These are phyloP conservation scores for Solanum boliviense DNA, from an alignment of 257 asterid species.

Conservation along the genomic window DNA sequence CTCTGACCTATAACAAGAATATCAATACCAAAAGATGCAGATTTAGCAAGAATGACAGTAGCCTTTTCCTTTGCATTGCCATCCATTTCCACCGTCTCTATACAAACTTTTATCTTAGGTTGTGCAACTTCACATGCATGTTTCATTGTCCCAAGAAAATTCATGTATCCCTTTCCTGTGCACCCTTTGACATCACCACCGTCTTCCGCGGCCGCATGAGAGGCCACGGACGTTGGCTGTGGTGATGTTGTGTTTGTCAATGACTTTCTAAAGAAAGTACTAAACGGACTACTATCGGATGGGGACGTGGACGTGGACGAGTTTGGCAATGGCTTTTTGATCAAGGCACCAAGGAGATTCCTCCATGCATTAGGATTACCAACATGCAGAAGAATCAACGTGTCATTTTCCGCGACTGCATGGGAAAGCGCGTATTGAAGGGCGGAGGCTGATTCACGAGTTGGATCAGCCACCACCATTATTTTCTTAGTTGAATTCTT, in stretches of 20 bases:
- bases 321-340: constrained; percentile 21
- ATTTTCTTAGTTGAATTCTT: constrained; percentile 33
- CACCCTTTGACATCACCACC: not conserved
- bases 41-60: constrained; percentile 32
- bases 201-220: not conserved
- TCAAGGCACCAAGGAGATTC: constrained; percentile 37
- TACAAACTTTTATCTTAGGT: constrained; percentile 31
- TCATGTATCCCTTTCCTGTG: constrained; percentile 21
- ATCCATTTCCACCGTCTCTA: constrained; percentile 38
- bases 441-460: constrained; percentile 63
- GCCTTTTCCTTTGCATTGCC: constrained; percentile 63
- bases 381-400: constrained; percentile 42
- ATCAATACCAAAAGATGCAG: constrained; percentile 32
- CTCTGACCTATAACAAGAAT: constrained; percentile 53
- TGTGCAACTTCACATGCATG: constrained; percentile 30
- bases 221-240: not conserved
- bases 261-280: not conserved
- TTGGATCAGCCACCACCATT: constrained; percentile 71
- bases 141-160: constrained; percentile 49
- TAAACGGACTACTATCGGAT: not conserved
- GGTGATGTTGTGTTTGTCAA: not conserved
- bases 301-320: not conserved
- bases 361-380: constrained; percentile 39
- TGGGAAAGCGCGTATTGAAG: constrained; percentile 60
- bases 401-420: constrained; percentile 43